Base-by-base conservation (phyloP, 179 eudicot species). In the Gypsophila paniculata region DNA sequence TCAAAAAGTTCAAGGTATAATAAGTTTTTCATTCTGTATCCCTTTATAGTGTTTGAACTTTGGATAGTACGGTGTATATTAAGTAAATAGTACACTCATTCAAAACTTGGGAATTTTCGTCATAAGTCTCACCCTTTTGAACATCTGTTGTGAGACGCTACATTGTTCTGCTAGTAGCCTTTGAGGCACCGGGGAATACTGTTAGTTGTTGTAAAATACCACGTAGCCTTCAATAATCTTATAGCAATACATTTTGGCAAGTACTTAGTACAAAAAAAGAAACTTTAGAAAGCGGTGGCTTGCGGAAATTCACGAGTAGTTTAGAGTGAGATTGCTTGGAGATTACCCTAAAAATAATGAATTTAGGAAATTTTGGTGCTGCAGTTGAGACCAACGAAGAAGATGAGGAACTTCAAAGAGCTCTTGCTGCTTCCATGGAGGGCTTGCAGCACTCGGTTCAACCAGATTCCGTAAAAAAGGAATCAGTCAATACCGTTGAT, bases 401-500 rank as follows among this genome's bases (percentile, higher is more conserved):
- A 29, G 91, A 87, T 18, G 93, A 91, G 59, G 97, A 89, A 77
- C 73, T 91, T 72, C 88, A 82, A 70, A 79, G 62, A 72, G 98
- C 97, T 75, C 80, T 93, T 76, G 96, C 89, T 78, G 93, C 89
- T 68, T 57, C 48, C 22, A 83, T 91, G 91, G 94, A 89, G 78
- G 69, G 78, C 68, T 63, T 80, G 71, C 80, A 82, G 38, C 81
- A 84, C 58, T 55, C 75, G 25, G 79, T 71, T 71, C 75, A 72
- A 76, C 75, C 48, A n/a, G 63, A 65, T 69, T 38, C 77, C 44
- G 77, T 73, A 72, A 83, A 73, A 18, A 73, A 76, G 52, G 84
- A 64, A 55, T 83, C 66, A 71, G 71, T 71, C 25, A 65, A 32
- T 58, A 68, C 48, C 54, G 81, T 83, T 74, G 85, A 80, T 34